Conservation (phyloP, 768 basidiomycete genomes). For the Boletus eberwhitei region DNA sequence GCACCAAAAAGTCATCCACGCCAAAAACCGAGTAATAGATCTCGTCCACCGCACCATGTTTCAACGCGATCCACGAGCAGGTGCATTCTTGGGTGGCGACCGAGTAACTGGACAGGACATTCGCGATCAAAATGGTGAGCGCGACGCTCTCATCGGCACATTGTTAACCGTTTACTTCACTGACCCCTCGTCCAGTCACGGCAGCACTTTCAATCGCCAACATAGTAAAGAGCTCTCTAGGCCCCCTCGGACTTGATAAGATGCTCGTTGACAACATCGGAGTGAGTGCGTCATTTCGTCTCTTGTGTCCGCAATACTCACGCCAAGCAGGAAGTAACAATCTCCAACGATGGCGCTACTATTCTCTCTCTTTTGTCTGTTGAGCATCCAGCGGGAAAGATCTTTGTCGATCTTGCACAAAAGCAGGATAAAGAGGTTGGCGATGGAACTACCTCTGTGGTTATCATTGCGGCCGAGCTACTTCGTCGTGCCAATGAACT, state of each 20-base stretch:
- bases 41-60: constrained; percentile 50
- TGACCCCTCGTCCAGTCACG: constrained; percentile 55
- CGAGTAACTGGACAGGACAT: constrained; percentile 94
- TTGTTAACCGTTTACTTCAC: background rate
- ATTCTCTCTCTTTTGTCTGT: constrained; percentile 92
- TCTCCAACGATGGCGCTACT: constrained; percentile 99
- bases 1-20: background rate
- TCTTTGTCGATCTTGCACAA: constrained; percentile 97
- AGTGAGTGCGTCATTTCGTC: constrained; percentile 43
- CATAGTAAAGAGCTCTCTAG: constrained; percentile 93
- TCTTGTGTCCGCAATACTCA: constrained; percentile 6
- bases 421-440: constrained; percentile 99
- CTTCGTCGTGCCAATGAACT: constrained; percentile 95
- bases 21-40: background rate
- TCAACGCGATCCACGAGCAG: constrained; percentile 88
- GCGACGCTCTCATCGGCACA: background rate
- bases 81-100: constrained; percentile 92
- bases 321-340: constrained; percentile 84
- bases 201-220: constrained; percentile 97
- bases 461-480: constrained; percentile 96
- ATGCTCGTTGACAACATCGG: constrained; percentile 99
- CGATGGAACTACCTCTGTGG: constrained; percentile 98
- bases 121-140: constrained; percentile 89
- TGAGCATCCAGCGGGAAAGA: constrained; percentile 94
- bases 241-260: constrained; percentile 92